These are phyloP conservation scores for Sherardia arvensis DNA, from an alignment of 257 asterid genomes.

Conservation along the genomic window DNA sequence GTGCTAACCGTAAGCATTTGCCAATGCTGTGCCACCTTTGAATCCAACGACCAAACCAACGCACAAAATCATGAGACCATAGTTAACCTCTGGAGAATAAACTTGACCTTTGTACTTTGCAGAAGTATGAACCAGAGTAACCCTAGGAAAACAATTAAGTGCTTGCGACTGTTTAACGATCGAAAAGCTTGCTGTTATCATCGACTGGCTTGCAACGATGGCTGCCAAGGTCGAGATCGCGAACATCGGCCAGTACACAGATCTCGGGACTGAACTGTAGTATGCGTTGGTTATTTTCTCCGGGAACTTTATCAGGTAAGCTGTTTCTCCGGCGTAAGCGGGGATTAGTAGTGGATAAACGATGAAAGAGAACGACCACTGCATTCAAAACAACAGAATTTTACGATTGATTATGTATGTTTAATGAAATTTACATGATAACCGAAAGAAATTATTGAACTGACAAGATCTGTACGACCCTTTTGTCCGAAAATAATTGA, in stretches of 20 bases:
- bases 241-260: slow-evolving; percentile 73
- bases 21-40: slow-evolving; percentile 44
- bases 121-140: slow-evolving; percentile 50
- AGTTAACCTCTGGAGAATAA: slow-evolving; percentile 65
- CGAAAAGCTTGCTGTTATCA: slow-evolving; percentile 65
- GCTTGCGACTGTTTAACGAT: slow-evolving; percentile 54
- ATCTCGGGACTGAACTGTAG: slow-evolving; percentile 46
- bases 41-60: slow-evolving; percentile 39
- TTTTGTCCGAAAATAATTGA: not conserved
- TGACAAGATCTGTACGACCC: not conserved
- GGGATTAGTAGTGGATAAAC: slow-evolving; percentile 56
- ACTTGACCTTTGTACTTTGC: slow-evolving; percentile 52
- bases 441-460: not conserved
- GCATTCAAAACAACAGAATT: slow-evolving; percentile 8
- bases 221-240: slow-evolving; percentile 45
- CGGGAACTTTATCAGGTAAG: slow-evolving; percentile 47
- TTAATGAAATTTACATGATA: not conserved
- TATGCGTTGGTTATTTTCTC: slow-evolving; percentile 43
- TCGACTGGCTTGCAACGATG: slow-evolving; percentile 58
- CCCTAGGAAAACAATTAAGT: slow-evolving; percentile 66
- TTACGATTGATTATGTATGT: not conserved
- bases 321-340: slow-evolving; percentile 63
- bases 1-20: slow-evolving; percentile 52
- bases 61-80: slow-evolving; percentile 31
- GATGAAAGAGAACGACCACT: slow-evolving; percentile 49